These are phyloP conservation scores for Mikania micrantha DNA, from an alignment of 129 eudicot genomes.

Conservation along the genomic window DNA sequence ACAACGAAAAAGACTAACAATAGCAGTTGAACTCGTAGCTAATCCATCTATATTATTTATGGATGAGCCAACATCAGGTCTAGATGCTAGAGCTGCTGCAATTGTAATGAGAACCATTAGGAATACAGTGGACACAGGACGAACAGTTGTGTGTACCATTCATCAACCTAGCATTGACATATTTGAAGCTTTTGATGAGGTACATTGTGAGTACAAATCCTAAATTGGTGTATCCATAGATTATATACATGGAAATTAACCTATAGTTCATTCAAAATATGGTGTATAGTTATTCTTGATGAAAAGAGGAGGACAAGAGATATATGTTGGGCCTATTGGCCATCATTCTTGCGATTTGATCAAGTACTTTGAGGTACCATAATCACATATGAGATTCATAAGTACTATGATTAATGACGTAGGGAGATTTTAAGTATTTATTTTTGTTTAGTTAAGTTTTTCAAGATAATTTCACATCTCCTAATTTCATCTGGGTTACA, in stretches of 20 bases:
- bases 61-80: constrained; percentile 97
- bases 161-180: constrained; percentile 93
- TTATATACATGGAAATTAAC: background rate
- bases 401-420: no score
- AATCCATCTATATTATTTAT: constrained; percentile 85
- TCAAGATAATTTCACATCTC: no score
- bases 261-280: background rate
- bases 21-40: constrained; percentile 86
- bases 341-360: constrained; percentile 54
- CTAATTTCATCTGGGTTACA: no score
- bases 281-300: constrained; percentile 50
- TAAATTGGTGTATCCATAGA: background rate
- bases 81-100: constrained; percentile 96
- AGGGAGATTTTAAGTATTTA: no score
- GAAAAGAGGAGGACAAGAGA: constrained; percentile 76
- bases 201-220: background rate
- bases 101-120: constrained; percentile 93
- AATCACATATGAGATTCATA: no score
- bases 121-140: constrained; percentile 85
- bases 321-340: constrained; percentile 74
- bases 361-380: constrained; percentile 61
- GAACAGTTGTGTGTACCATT: constrained; percentile 89
- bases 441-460: no score
- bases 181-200: constrained; percentile 93
- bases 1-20: constrained; percentile 73